phyloP scores from a whole-genome alignment of 2,329 filamentous ascomycete species.

The Penicillium digitatum region DNA sequence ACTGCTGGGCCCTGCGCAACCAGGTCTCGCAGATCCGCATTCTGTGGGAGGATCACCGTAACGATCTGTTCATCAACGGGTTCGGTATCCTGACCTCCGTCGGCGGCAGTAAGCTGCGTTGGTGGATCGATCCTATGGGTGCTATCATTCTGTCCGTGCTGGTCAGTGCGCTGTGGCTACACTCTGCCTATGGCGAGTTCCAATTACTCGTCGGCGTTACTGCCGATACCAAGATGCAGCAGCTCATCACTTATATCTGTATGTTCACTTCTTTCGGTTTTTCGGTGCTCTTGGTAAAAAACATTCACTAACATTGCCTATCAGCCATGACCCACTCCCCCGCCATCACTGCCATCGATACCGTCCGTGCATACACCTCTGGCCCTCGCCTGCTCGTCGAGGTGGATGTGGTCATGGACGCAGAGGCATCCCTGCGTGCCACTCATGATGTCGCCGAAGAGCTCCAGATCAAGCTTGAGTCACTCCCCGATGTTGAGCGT shows the following conservation, averaged over 20 bases:
- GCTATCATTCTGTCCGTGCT: constrained; percentile 77
- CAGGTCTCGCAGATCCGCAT: constrained; percentile 89
- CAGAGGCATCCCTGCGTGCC: constrained; percentile 64
- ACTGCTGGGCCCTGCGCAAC: constrained; percentile 87
- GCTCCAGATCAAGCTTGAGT: constrained; percentile 90
- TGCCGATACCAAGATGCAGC: constrained; percentile 78
- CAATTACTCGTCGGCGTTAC: constrained; percentile 85
- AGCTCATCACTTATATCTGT: constrained; percentile 93
- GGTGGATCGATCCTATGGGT: constrained; percentile 94
- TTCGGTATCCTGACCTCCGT: constrained; percentile 87
- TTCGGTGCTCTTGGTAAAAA: neutral
- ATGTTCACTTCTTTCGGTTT: constrained; percentile 26
- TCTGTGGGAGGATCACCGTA: constrained; percentile 94
- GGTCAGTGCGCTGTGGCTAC: constrained; percentile 76
- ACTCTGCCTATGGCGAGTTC: constrained; percentile 84
- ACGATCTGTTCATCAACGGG: constrained; percentile 94
- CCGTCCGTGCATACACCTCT: constrained; percentile 87
- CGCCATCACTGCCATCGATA: constrained; percentile 80
- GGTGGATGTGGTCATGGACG: constrained; percentile 93
- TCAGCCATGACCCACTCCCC: constrained; percentile 78
- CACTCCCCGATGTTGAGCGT: constrained; percentile 82
- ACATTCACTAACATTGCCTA: constrained; percentile 1
- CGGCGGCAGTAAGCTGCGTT: constrained; percentile 79
- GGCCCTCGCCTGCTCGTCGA: constrained; percentile 87
- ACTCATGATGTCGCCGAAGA: constrained; percentile 94